Percentiles rank a stretch among this genome's conserved stretches.
Evolutionary conservation across 2,329 filamentous ascomycete genomes (phyloP).

Genomic region (Laburnicola sp.): DNA sequence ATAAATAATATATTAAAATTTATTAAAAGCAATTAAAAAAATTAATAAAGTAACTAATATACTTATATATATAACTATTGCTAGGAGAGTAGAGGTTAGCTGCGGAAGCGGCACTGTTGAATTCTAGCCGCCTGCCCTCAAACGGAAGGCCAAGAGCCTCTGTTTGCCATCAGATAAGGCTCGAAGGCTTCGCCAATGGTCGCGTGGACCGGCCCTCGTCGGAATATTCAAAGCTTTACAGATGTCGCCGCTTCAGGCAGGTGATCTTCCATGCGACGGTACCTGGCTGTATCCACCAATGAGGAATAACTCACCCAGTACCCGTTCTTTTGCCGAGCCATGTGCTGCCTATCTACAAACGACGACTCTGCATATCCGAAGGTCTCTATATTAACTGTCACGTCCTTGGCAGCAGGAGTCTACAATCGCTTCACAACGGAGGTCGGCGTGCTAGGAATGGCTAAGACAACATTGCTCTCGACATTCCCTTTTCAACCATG

Average conservation of each 20-base stretch:
- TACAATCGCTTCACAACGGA: neutral
- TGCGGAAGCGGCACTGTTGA: neutral
- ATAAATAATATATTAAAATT: too few species aligned
- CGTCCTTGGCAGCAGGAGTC: neutral
- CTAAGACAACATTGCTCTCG: neutral
- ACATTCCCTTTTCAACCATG: conserved; percentile 13
- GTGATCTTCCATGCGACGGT: conserved; percentile 11
- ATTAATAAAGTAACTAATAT: too few species aligned
- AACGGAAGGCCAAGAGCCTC: neutral
- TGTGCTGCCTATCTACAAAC: conserved; percentile 1
- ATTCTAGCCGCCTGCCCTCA: neutral
- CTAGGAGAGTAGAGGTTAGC: too few species aligned
- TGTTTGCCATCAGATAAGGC: neutral
- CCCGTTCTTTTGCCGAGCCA: neutral
- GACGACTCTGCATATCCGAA: neutral
- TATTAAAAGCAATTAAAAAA: too few species aligned
- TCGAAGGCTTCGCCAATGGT: conserved; percentile 4
- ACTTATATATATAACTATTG: too few species aligned
- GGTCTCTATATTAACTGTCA: conserved; percentile 1
- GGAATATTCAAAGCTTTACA: conserved; percentile 2
- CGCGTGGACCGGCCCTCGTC: neutral
- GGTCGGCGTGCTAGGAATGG: neutral
- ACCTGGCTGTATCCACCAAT: neutral
- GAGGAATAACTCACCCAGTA: neutral
- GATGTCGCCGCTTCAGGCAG: conserved; percentile 6